Evolutionary conservation across 2,329 filamentous ascomycete genomes (phyloP).

Genomic region (Ophidiomyces ophidiicola): DNA sequence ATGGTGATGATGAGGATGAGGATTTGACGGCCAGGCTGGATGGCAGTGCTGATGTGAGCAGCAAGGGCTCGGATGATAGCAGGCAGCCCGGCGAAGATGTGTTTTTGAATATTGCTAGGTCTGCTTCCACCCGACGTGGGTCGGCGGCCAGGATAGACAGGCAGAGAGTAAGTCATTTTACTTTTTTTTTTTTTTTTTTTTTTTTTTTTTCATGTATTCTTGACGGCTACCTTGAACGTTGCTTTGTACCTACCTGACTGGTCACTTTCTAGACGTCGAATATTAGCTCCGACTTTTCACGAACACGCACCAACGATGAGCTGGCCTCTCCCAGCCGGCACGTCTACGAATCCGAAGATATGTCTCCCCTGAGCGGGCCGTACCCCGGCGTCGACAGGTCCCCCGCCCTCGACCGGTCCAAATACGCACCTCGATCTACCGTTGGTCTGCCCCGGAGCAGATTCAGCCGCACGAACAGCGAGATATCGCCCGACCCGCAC

Average conservation of each 20-base stretch:
- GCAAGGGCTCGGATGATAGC: constrained; percentile 27
- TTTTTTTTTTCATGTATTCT: not conserved
- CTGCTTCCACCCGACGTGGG: constrained; percentile 29
- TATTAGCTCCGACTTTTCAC: constrained; percentile 28
- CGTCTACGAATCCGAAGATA: constrained; percentile 22
- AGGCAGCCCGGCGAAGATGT: constrained; percentile 34
- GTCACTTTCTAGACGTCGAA: constrained; percentile 21
- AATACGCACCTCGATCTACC: constrained; percentile 28
- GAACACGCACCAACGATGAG: constrained; percentile 24
- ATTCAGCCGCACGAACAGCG: constrained; percentile 27
- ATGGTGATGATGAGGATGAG: constrained; percentile 18
- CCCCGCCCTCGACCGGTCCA: constrained; percentile 20
- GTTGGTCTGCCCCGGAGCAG: constrained; percentile 28
- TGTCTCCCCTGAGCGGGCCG: constrained; percentile 23
- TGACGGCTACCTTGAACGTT: not conserved
- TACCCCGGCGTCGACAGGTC: constrained; percentile 22
- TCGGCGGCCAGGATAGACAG: constrained; percentile 29
- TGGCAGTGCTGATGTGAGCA: constrained; percentile 15
- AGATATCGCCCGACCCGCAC: constrained; percentile 24
- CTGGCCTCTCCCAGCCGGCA: constrained; percentile 28
- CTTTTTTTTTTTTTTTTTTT: not conserved
- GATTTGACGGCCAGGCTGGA: constrained; percentile 8
- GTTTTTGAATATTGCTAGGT: constrained; percentile 37
- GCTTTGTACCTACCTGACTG: constrained; percentile 15
- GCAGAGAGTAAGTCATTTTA: constrained; percentile 14